A percentile compares a stretch with the other conserved stretches of the same genome.
Evolutionary conservation across 306 rosid genomes (phyloP).

Genomic region (Quercus aquifolioides): DNA sequence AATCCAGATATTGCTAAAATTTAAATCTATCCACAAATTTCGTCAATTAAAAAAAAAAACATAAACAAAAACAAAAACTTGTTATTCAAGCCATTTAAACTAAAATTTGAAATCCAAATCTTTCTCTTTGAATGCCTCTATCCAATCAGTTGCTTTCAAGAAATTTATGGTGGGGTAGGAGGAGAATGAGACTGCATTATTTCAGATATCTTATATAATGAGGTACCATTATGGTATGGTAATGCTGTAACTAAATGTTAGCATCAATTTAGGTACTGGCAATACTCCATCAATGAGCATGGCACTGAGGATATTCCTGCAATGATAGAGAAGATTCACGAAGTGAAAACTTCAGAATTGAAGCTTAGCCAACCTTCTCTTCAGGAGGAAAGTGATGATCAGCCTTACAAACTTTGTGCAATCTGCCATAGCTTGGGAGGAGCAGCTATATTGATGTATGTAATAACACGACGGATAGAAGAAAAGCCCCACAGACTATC

Average conservation of each 20-base stretch:
- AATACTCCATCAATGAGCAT: conserved; percentile 86
- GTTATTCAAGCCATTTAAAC: too few species aligned
- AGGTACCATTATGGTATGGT: not conserved
- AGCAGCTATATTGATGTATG: conserved; percentile 73
- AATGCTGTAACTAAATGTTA: conserved; percentile 8
- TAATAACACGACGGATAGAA: conserved; percentile 54
- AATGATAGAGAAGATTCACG: conserved; percentile 77
- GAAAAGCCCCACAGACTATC: conserved; percentile 88
- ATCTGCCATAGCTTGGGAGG: conserved; percentile 92
- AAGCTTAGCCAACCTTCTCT: conserved; percentile 59
- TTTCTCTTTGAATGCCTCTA: too few species aligned
- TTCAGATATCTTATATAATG: not conserved
- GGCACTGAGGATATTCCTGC: conserved; percentile 94
- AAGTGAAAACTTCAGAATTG: conserved; percentile 74
- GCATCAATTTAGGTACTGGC: conserved; percentile 71
- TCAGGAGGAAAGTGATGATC: conserved; percentile 58
- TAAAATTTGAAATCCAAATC: too few species aligned
- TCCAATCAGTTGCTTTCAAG: not conserved
- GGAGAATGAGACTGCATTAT: not conserved
- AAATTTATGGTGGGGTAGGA: not conserved
- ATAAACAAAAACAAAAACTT: too few species aligned
- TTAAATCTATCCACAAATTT: too few species aligned
- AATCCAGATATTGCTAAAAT: too few species aligned
- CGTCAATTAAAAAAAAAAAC: too few species aligned
- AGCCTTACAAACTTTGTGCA: conserved; percentile 82